phyloP scores from a whole-genome alignment of 192 early-diverging fungal genomes.

The Nowakowskiella sp. region DNA sequence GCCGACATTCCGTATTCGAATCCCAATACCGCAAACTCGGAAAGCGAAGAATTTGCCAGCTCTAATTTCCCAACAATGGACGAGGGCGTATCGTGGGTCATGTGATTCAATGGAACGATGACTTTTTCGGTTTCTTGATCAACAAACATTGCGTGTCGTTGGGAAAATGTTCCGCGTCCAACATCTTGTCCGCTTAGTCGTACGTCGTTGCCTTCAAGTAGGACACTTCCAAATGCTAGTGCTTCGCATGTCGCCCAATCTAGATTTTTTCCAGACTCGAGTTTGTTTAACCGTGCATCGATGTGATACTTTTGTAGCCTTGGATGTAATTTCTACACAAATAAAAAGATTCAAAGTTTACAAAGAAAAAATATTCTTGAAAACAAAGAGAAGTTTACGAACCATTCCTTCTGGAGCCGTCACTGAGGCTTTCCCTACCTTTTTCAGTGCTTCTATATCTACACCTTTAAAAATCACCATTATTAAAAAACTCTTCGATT shows the following conservation, averaged over 20 bases:
- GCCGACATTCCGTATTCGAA: conserved; percentile 94
- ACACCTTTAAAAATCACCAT: conserved; percentile 70
- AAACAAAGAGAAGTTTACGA: conserved; percentile 20
- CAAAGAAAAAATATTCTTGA: too few species aligned
- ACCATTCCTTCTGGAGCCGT: conserved; percentile 53
- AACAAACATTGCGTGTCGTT: conserved; percentile 95
- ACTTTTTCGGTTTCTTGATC: conserved; percentile 82
- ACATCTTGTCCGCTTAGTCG: conserved; percentile 97
- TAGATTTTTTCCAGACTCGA: conserved; percentile 58
- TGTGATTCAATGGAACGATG: conserved; percentile 75
- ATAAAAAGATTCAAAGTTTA: too few species aligned
- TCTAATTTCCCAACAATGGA: conserved; percentile 52
- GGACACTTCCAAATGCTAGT: conserved; percentile 79
- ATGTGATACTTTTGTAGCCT: conserved; percentile 89
- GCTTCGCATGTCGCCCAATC: conserved; percentile 97
- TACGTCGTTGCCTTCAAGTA: conserved; percentile 72
- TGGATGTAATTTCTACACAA: conserved; percentile 47
- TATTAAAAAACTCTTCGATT: background rate
- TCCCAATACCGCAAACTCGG: conserved; percentile 90
- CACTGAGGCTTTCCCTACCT: conserved; percentile 76
- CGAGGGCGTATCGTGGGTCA: conserved; percentile 25
- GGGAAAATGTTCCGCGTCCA: conserved; percentile 94
- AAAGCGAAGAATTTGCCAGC: conserved; percentile 86
- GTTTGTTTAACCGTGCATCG: conserved; percentile 63
- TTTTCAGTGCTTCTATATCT: conserved; percentile 44